A percentile compares a stretch with the other conserved stretches of the same genome.
These are phyloP conservation scores for Gossypium davidsonii DNA, from an alignment of 441 rosid species.

Conservation along the genomic window DNA sequence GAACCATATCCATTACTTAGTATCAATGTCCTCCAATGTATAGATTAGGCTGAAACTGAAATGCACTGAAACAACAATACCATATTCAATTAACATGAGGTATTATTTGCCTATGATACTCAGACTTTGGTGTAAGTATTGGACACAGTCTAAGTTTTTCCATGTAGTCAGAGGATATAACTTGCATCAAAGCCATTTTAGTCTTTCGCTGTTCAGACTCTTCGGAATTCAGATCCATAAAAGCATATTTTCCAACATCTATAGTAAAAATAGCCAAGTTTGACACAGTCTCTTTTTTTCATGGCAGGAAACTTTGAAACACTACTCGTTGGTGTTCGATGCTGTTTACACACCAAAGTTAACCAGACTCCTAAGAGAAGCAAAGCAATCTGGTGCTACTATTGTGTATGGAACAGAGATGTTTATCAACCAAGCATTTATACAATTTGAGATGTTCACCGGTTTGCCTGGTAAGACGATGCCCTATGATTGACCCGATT, in stretches of 20 bases:
- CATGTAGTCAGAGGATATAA: not conserved
- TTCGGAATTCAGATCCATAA: not conserved
- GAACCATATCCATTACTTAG: not conserved
- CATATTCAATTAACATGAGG: not conserved
- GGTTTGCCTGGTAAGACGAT: constrained; percentile 44
- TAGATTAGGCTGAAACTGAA: no score
- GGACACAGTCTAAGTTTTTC: not conserved
- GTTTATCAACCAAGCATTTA: constrained; percentile 50
- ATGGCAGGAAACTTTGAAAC: constrained; percentile 41
- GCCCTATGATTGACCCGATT: not conserved
- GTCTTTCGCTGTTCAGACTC: not conserved
- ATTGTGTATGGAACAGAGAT: constrained; percentile 45
- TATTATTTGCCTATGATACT: not conserved
- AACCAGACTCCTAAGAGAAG: constrained; percentile 50
- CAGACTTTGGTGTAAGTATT: not conserved
- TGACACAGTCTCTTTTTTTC: not conserved
- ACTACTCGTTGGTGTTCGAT: constrained; percentile 46
- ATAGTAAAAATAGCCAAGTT: not conserved
- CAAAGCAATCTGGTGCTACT: constrained; percentile 42
- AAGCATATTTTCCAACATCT: not conserved
- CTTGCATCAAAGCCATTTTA: not conserved
- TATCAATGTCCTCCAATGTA: not conserved
- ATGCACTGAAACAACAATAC: not conserved
- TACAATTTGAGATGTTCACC: constrained; percentile 53
- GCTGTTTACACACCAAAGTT: constrained; percentile 50